Conservation (phyloP, 2,329 filamentous ascomycete species). For the Beauveria caledonica region DNA sequence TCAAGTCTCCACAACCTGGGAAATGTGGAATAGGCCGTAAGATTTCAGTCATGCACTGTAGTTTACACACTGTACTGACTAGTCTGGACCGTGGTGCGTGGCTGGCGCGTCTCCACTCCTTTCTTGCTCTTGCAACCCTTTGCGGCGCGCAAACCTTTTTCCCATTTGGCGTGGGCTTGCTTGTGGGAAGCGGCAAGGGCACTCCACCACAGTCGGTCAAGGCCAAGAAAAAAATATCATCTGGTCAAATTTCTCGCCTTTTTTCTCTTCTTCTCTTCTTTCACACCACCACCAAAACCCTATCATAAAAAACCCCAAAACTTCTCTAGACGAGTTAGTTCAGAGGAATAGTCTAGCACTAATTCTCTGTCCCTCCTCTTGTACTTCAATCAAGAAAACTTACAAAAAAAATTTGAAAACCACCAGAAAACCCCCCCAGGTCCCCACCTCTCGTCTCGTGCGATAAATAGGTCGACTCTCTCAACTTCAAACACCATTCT, state of each 20-base stretch:
- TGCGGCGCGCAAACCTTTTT: conserved; percentile 2
- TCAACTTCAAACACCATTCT: conserved; percentile 12
- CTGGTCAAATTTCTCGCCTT: conserved; percentile 29
- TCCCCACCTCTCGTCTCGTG: conserved; percentile 23
- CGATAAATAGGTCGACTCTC: conserved; percentile 9
- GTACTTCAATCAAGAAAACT: conserved; percentile 42
- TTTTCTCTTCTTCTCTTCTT: conserved; percentile 28
- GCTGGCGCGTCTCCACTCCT: conserved; percentile 13
- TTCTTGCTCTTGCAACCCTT: background rate
- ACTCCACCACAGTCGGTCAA: conserved; percentile 17
- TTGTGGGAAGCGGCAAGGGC: conserved; percentile 12
- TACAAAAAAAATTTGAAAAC: conserved; percentile 55
- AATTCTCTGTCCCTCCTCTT: conserved; percentile 52
- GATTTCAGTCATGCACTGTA: background rate
- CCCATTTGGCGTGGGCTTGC: background rate
- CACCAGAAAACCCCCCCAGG: conserved; percentile 49
- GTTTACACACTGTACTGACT: background rate
- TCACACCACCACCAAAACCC: conserved; percentile 40
- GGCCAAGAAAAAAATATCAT: conserved; percentile 25
- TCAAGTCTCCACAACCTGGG: background rate
- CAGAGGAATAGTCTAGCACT: conserved; percentile 53
- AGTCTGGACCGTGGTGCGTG: background rate
- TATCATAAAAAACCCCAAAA: conserved; percentile 37
- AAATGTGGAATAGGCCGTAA: background rate
- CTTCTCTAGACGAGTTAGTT: conserved; percentile 37